Percentiles rank a stretch among this genome's conserved stretches.
These are phyloP conservation scores for Populus deltoides DNA, from an alignment of 345 rosid species.

Conservation along the genomic window DNA sequence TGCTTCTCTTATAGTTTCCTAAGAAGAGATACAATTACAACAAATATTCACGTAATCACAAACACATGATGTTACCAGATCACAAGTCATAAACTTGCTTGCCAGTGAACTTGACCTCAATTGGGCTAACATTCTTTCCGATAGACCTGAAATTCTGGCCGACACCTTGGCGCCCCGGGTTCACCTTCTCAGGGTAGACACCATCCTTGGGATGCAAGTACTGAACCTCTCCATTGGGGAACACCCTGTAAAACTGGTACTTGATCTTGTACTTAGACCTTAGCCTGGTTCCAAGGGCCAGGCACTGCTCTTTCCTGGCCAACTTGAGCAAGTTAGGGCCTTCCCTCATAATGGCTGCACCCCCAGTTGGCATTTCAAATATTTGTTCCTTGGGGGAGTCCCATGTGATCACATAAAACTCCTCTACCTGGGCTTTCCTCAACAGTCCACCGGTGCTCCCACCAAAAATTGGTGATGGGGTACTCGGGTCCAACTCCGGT, in stretches of 20 bases:
- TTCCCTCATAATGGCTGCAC: conserved; percentile 92
- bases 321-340: conserved; percentile 87
- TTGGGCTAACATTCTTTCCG: conserved; percentile 82
- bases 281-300: conserved; percentile 83
- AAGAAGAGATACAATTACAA: background rate
- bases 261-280: conserved; percentile 96
- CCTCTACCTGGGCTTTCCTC: conserved; percentile 83
- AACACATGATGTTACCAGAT: background rate
- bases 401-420: conserved; percentile 95
- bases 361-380: conserved; percentile 96
- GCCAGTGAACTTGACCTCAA: conserved; percentile 95
- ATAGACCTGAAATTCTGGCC: conserved; percentile 80
- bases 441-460: conserved; percentile 86
- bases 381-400: conserved; percentile 88
- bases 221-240: conserved; percentile 91
- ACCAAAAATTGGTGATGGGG: conserved; percentile 89
- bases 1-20: background rate
- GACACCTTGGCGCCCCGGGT: conserved; percentile 80
- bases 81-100: conserved; percentile 81
- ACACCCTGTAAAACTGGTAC: conserved; percentile 94
- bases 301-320: conserved; percentile 94
- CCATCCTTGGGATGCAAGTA: conserved; percentile 95
- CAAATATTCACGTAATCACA: background rate
- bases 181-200: conserved; percentile 92
- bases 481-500: conserved; percentile 71